These are phyloP conservation scores for Meripilus lineatus DNA, from an alignment of 1,284 basidiomycete genomes.

Conservation along the genomic window DNA sequence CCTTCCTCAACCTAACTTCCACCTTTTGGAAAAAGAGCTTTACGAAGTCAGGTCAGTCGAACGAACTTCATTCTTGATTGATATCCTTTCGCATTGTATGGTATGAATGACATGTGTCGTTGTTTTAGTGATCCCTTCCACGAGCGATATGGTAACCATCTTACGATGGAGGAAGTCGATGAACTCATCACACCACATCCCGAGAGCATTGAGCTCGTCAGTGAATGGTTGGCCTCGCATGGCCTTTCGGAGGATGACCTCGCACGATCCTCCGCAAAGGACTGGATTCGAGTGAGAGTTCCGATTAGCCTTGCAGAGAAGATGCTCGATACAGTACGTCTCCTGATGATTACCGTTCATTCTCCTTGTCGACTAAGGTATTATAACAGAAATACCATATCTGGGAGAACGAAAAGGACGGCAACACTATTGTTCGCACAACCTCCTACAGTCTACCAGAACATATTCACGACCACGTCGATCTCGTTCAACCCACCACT, in stretches of 20 bases:
- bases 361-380: no score
- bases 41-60: constrained; percentile 60
- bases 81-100: neutral
- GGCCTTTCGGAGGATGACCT: constrained; percentile 45
- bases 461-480: constrained; percentile 56
- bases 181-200: constrained; percentile 52
- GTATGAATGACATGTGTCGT: neutral
- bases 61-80: neutral
- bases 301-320: constrained; percentile 58
- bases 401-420: constrained; percentile 50
- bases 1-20: constrained; percentile 60
- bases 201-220: constrained; percentile 48
- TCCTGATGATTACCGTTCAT: neutral
- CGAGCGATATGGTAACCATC: constrained; percentile 59
- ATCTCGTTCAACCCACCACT: constrained; percentile 72
- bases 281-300: constrained; percentile 62
- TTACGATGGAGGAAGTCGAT: constrained; percentile 62
- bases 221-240: constrained; percentile 56
- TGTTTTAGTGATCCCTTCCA: constrained; percentile 39
- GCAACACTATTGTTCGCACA: constrained; percentile 56
- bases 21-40: constrained; percentile 52
- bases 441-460: constrained; percentile 65
- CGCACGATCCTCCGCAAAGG: constrained; percentile 54
- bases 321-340: constrained; percentile 61
- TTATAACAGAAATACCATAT: constrained; percentile 17